Conservation (phyloP, 345 rosid species). For the Anastatica hierochuntica region DNA sequence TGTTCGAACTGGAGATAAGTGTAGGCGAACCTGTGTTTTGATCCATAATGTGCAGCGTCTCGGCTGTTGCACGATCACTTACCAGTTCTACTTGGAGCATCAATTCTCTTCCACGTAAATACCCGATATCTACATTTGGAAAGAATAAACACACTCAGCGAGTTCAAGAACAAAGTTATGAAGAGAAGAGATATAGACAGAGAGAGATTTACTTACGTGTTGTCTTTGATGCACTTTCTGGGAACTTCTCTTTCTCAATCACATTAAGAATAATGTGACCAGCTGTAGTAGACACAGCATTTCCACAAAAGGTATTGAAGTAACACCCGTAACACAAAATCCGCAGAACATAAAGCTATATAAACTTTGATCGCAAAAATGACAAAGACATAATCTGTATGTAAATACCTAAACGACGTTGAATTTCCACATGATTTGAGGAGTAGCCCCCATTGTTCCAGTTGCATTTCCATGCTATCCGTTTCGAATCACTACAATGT, state of each 20-base stretch:
- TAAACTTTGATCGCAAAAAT: too few relatives aligned
- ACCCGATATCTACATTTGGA: conserved; percentile 75
- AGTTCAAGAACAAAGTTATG: not conserved
- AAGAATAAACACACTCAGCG: not conserved
- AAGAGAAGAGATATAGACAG: not conserved
- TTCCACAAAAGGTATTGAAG: conserved; percentile 93
- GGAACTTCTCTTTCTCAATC: conserved; percentile 85
- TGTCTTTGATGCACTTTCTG: conserved; percentile 66
- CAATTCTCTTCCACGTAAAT: conserved; percentile 87
- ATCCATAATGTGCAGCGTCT: conserved; percentile 69
- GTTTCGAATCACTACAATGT: conserved; percentile 75
- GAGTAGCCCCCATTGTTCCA: conserved; percentile 63
- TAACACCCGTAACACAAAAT: too few relatives aligned
- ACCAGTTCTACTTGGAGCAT: conserved; percentile 98
- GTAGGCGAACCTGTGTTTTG: conserved; percentile 86
- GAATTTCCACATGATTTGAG: too few relatives aligned
- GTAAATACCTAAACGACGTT: too few relatives aligned
- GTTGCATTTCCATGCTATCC: conserved; percentile 93
- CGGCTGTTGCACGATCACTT: conserved; percentile 65
- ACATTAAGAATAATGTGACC: conserved; percentile 81
- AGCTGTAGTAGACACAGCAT: conserved; percentile 79
- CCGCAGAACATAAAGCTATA: not conserved
- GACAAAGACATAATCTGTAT: too few relatives aligned
- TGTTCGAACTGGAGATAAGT: too few relatives aligned
- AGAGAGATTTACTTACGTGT: conserved; percentile 44